Evolutionary conservation across 768 basidiomycete species (phyloP).

Genomic region (Auricularia auricula-judae): DNA sequence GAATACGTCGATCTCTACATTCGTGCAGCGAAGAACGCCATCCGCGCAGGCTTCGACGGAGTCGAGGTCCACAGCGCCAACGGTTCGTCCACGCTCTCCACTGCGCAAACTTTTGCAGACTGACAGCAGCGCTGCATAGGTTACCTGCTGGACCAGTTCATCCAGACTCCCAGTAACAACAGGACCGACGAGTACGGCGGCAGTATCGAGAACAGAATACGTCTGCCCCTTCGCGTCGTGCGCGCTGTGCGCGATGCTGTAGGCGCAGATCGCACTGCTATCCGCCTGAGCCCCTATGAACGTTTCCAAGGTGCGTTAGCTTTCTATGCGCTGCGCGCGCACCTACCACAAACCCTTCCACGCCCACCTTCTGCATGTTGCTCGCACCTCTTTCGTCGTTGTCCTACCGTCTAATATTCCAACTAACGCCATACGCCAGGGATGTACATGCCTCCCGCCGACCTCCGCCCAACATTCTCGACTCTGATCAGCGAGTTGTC

Average conservation of each 20-base stretch:
- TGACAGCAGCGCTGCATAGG: slow-evolving; percentile 27
- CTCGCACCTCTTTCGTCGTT: too few relatives aligned
- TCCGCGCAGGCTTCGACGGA: slow-evolving; percentile 51
- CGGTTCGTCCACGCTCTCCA: slow-evolving; percentile 16
- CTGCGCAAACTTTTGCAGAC: not conserved
- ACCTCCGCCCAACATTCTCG: slow-evolving; percentile 4
- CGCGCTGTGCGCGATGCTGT: slow-evolving; percentile 39
- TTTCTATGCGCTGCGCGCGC: not conserved
- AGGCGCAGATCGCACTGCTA: slow-evolving; percentile 40
- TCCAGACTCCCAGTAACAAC: slow-evolving; percentile 43
- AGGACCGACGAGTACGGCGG: slow-evolving; percentile 63
- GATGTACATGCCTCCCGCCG: not conserved
- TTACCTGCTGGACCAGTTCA: slow-evolving; percentile 40
- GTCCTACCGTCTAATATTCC: too few relatives aligned
- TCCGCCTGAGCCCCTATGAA: slow-evolving; percentile 40
- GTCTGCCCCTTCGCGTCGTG: slow-evolving; percentile 46
- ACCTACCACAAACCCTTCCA: slow-evolving; percentile 1
- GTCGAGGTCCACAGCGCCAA: slow-evolving; percentile 27
- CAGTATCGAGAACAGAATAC: slow-evolving; percentile 43
- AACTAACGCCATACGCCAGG: not conserved
- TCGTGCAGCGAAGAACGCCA: slow-evolving; percentile 43
- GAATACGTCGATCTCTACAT: slow-evolving; percentile 40
- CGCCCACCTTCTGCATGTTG: too few relatives aligned
- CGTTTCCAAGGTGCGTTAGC: not conserved
- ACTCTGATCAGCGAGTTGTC: slow-evolving; percentile 11